These are phyloP conservation scores for Taiwanofungus camphoratus DNA, from an alignment of 1,284 basidiomycete species.

Conservation along the genomic window DNA sequence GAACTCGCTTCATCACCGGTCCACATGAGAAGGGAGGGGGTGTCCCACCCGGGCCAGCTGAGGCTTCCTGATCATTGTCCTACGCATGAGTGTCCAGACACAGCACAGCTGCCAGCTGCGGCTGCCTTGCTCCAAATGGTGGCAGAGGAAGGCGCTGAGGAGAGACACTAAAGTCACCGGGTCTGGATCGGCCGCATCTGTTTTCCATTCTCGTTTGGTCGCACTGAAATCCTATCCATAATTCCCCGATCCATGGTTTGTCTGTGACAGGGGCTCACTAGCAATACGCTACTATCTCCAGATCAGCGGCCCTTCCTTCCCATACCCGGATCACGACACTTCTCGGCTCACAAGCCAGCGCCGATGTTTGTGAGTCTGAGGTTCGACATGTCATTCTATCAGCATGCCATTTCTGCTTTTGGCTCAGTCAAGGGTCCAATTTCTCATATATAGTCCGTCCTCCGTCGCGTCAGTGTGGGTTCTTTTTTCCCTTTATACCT, in stretches of 20 bases:
- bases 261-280: conserved; percentile 7
- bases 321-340: conserved; percentile 34
- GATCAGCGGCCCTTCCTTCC: conserved; percentile 31
- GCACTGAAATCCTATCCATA: conserved; percentile 1
- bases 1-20: conserved; percentile 11
- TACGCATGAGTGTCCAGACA: background rate
- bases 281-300: conserved; percentile 30
- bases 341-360: conserved; percentile 22
- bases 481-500: conserved; percentile 25
- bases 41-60: background rate
- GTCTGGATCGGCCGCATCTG: conserved; percentile 6
- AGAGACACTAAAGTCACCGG: conserved; percentile 5
- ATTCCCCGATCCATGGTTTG: conserved; percentile 11
- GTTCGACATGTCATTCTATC: conserved; percentile 10
- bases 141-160: no score
- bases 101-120: no score
- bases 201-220: conserved; percentile 15
- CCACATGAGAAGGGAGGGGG: conserved; percentile 5
- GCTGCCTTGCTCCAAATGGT: no score
- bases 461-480: conserved; percentile 20
- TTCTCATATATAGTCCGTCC: conserved; percentile 24
- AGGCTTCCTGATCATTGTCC: background rate
- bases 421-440: conserved; percentile 13
- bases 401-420: conserved; percentile 7
- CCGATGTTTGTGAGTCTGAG: conserved; percentile 10